Base-by-base conservation (phyloP, 345 rosid species). In the Syzygium aromaticum region DNA sequence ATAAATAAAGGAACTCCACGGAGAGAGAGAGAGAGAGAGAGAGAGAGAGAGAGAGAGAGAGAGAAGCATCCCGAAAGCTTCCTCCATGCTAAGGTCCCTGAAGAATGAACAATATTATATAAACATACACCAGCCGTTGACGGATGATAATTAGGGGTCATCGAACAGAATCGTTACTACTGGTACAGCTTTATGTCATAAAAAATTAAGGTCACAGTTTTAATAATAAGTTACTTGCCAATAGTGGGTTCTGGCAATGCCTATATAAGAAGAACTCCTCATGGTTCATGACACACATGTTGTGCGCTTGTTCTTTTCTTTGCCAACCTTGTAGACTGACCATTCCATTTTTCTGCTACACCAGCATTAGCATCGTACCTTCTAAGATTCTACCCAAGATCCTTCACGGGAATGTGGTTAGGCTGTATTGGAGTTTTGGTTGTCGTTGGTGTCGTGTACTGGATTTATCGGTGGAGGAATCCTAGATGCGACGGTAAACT, bases 401-500 rank as follows among this genome's bases (percentile, higher is more conserved):
- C 40, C 80, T 73, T 38, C 27, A 38, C 21, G 80, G 49, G 38
- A 73, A 92, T 86, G 87, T 88, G 89, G 95, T 91, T 95, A 53
- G 84, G 92, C 64, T 91, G 80, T 89, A 86, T 93, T 88, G 96
- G 92, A 89, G 92, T 92, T 86, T 77, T 96, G 86, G 56, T 93
- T 88, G 59, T 95, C 85, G 61, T 90, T 85, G 89, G 92, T 91
- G 86, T 94, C 84, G 88, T 93, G 52, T 90, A 84, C 88, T 96
- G 95, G 96, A 84, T 95, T 87, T 90, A 94, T 88, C 90, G 85
- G 84, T 94, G 98, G 99, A 93, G 90, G 87, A 92, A 96, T 88
- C 99, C 99, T 23, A 95, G 90, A 92, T 95, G 98, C 91, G 93
- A 87, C 86, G 99, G 98, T 9, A 94, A 94, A 86, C 96, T 97